Evolutionary conservation across 768 basidiomycete genomes (phyloP), one percentile per base, ranked within the genome.

Genomic region (Kwoniella sp.): DNA sequence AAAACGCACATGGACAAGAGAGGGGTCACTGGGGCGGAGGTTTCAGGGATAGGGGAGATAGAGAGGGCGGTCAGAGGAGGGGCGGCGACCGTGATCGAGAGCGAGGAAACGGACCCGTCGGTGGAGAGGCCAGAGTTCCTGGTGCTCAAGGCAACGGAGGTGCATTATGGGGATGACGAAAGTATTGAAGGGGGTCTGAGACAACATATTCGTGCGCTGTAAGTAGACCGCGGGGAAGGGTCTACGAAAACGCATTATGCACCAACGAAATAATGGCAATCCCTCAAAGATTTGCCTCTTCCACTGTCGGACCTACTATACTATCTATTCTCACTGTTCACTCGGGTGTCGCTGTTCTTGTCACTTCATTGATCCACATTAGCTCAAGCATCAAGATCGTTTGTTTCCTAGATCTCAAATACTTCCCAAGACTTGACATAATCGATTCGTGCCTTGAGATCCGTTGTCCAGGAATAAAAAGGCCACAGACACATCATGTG

Each of bases 21-120:
- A 38, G 62, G 47, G 50, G 61, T 17, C 37, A 51, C 2, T 25
- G 55, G 38, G 22, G 59, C 28, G 54, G 60, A 11, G 60, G 60
- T 28, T 61, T 38, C n/a, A 53, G 60, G 20, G 60, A 61, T 22
- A 26, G 56, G 13, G 56, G 56, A 26, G 50, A 61, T 37, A 53
- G 59, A n/a, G 54, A 34, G 34, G 25, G 45, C 50, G 50, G 41
- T 12, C n/a, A 48, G 29, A 55, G 47, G 30, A 37, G 52, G 28
- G 20, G 60, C 2, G 22, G 58, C 25, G 50, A 51, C 23, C 50
- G 50, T 51, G 22, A 23, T 5, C 3, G 55, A 57, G 41, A 45
- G 41, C 41, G 41, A 45, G 41, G 52, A 52, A 28, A 34, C 34
- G 55, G 55, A 12, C 29, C 55, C 15, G 25, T 41, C 22, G 55